Percentiles rank a stretch among this genome's conserved stretches.
These are phyloP conservation scores for Panicum virgatum DNA, from an alignment of 202 grass and related monocot species.

Conservation along the genomic window DNA sequence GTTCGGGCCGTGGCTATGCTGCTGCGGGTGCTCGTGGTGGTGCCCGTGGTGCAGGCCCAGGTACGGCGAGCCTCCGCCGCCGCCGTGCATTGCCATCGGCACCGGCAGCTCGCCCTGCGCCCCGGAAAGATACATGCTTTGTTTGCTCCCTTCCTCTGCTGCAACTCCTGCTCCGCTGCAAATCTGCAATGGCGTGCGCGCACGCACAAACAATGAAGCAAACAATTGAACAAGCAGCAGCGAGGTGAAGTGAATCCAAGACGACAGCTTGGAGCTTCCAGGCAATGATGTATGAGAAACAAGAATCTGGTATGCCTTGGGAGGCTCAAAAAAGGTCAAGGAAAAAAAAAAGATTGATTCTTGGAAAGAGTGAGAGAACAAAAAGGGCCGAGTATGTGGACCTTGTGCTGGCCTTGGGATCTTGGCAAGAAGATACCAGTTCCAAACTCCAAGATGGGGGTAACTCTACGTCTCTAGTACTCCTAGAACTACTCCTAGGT, in stretches of 20 bases:
- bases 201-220: neutral
- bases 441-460: slow-evolving; percentile 38
- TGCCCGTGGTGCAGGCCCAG: slow-evolving; percentile 52
- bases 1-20: slow-evolving; percentile 32
- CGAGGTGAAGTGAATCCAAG: slow-evolving; percentile 17
- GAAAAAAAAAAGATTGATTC: slow-evolving; percentile 17
- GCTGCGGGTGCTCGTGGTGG: slow-evolving; percentile 33
- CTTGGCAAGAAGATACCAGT: slow-evolving; percentile 42
- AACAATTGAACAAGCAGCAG: slow-evolving; percentile 9
- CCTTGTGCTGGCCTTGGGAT: slow-evolving; percentile 38
- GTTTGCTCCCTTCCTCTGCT: slow-evolving; percentile 24
- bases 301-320: slow-evolving; percentile 48
- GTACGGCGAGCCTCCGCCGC: slow-evolving; percentile 39
- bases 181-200: slow-evolving; percentile 38
- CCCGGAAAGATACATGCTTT: slow-evolving; percentile 84
- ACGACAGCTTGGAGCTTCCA: slow-evolving; percentile 27
- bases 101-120: slow-evolving; percentile 83
- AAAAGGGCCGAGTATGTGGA: slow-evolving; percentile 24
- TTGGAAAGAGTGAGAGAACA: slow-evolving; percentile 20
- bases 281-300: slow-evolving; percentile 35
- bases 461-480: neutral
- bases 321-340: slow-evolving; percentile 19
- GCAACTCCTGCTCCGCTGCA: slow-evolving; percentile 13
- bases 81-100: slow-evolving; percentile 82
- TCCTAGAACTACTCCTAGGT: neutral